Conservation (phyloP, 2,329 filamentous ascomycete species). For the Fusarium foetens region DNA sequence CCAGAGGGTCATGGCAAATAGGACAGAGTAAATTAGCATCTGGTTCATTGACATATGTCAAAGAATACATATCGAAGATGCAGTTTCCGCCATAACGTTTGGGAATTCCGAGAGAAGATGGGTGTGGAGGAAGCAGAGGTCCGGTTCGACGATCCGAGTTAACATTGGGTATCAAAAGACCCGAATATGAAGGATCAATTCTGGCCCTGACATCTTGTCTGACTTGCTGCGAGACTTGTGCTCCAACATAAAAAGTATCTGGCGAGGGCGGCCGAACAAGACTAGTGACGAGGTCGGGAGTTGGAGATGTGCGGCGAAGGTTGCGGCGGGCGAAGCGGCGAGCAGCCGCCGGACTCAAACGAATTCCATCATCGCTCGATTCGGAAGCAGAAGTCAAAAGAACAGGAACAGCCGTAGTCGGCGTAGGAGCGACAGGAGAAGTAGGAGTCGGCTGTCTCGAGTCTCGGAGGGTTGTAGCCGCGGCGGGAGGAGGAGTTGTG, state of each 20-base stretch:
- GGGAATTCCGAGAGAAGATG: slow-evolving; percentile 53
- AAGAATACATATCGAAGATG: slow-evolving; percentile 58
- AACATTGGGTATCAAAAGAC: slow-evolving; percentile 36
- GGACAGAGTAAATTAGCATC: slow-evolving; percentile 63
- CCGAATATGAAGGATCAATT: slow-evolving; percentile 23
- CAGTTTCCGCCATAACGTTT: slow-evolving; percentile 51
- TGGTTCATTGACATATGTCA: slow-evolving; percentile 56
- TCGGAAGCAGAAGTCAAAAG: slow-evolving; percentile 45
- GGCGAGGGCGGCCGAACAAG: slow-evolving; percentile 53
- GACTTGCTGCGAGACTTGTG: slow-evolving; percentile 41
- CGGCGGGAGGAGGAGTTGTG: slow-evolving; percentile 35
- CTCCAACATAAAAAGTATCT: slow-evolving; percentile 48
- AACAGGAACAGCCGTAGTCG: slow-evolving; percentile 1
- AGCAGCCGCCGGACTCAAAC: slow-evolving; percentile 49
- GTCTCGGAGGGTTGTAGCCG: slow-evolving; percentile 10
- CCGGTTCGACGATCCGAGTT: slow-evolving; percentile 47
- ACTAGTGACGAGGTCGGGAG: slow-evolving; percentile 54
- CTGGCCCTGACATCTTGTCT: slow-evolving; percentile 33
- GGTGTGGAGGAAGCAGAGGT: slow-evolving; percentile 50
- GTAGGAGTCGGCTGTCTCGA: slow-evolving; percentile 26
- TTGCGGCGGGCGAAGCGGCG: slow-evolving; percentile 52
- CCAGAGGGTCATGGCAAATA: slow-evolving; percentile 69
- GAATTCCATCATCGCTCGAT: slow-evolving; percentile 51
- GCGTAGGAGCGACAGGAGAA: slow-evolving; percentile 8
- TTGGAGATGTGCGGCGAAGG: slow-evolving; percentile 50